A percentile compares a stretch with the other conserved stretches of the same genome.
These are phyloP conservation scores for Apiospora arundinis DNA, from an alignment of 2,329 filamentous ascomycete species.

Conservation along the genomic window DNA sequence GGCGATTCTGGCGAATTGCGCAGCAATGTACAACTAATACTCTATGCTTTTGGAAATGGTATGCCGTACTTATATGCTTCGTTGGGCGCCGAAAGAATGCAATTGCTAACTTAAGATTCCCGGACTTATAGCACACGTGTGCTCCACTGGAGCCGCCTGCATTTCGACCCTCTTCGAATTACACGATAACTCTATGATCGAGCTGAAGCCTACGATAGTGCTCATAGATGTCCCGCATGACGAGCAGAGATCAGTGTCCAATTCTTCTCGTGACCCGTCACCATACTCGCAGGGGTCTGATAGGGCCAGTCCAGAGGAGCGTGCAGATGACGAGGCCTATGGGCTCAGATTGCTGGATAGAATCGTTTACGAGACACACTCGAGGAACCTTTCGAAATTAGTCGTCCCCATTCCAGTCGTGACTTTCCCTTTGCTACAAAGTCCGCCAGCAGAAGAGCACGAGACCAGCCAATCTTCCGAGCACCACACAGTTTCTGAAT, in stretches of 20 bases:
- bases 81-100: conserved; percentile 15
- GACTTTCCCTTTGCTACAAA: conserved; percentile 43
- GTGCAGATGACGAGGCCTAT: conserved; percentile 57
- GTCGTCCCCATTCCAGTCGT: conserved; percentile 64
- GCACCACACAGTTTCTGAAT: conserved; percentile 11
- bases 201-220: conserved; percentile 62
- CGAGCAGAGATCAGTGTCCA: conserved; percentile 49
- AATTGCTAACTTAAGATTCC: conserved; percentile 17
- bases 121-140: conserved; percentile 55
- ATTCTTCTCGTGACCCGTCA: conserved; percentile 50
- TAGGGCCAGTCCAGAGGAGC: conserved; percentile 44
- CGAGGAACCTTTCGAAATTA: conserved; percentile 61
- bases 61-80: conserved; percentile 31
- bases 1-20: conserved; percentile 45
- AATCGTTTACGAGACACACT: conserved; percentile 63
- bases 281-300: conserved; percentile 47
- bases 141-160: conserved; percentile 59
- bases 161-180: conserved; percentile 59
- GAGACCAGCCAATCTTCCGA: conserved; percentile 30
- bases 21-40: conserved; percentile 54
- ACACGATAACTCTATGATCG: conserved; percentile 57
- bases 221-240: conserved; percentile 63
- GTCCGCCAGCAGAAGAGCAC: conserved; percentile 36
- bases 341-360: conserved; percentile 61
- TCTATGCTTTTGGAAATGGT: conserved; percentile 64